These are phyloP conservation scores for Harrya chromipes DNA, from an alignment of 768 basidiomycete genomes.

Conservation along the genomic window DNA sequence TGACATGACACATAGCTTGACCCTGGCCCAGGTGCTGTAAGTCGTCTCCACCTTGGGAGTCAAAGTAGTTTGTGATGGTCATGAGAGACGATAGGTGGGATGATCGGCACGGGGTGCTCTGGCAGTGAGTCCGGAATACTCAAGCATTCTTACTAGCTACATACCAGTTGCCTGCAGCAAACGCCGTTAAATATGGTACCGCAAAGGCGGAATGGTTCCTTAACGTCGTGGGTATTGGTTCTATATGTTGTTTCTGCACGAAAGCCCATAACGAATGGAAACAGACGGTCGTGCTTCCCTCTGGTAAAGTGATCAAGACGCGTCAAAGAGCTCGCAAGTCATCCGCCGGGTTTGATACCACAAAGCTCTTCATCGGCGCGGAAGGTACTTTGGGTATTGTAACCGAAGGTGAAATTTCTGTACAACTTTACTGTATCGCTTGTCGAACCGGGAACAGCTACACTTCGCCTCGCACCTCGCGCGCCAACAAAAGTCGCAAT, in stretches of 20 bases:
- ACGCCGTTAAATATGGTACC: constrained; percentile 83
- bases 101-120: constrained; percentile 84
- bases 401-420: constrained; percentile 59
- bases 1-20: constrained; percentile 47
- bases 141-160: not conserved
- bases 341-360: constrained; percentile 82
- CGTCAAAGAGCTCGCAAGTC: constrained; percentile 78
- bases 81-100: constrained; percentile 75
- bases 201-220: constrained; percentile 88
- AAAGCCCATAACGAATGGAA: not conserved
- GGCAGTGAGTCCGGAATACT: constrained; percentile 54
- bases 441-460: constrained; percentile 45
- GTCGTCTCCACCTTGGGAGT: constrained; percentile 18
- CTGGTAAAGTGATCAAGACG: constrained; percentile 85
- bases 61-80: constrained; percentile 7
- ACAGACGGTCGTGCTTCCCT: constrained; percentile 81
- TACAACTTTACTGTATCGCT: not conserved
- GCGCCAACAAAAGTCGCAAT: constrained; percentile 85
- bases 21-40: constrained; percentile 67
- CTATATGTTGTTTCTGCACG: not conserved
- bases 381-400: constrained; percentile 89
- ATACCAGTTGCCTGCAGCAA: constrained; percentile 41
- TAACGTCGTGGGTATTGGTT: constrained; percentile 53
- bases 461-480: constrained; percentile 75
- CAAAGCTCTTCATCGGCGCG: constrained; percentile 86